Evolutionary conservation across 2,329 filamentous ascomycete genomes (phyloP).

Genomic region (Albophoma yamanashiensis): DNA sequence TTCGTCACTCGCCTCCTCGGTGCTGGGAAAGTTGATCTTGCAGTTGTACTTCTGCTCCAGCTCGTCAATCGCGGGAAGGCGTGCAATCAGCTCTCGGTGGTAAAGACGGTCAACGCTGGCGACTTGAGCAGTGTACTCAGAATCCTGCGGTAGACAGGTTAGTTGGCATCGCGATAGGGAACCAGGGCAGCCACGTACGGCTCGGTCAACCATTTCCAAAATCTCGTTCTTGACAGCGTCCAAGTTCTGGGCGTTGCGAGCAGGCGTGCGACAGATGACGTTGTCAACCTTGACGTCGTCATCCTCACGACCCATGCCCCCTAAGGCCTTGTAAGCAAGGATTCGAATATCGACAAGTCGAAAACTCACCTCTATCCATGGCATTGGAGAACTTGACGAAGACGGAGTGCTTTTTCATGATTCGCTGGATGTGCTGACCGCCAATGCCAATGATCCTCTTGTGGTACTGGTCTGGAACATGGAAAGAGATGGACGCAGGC

Average conservation of each 20-base stretch:
- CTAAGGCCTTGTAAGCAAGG: constrained; percentile 17
- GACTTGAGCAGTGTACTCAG: constrained; percentile 89
- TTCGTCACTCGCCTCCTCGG: constrained; percentile 91
- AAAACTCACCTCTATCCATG: constrained; percentile 69
- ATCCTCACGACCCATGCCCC: constrained; percentile 79
- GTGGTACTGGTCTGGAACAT: constrained; percentile 97
- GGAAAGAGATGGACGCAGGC: constrained; percentile 98
- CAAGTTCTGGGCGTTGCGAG: constrained; percentile 90
- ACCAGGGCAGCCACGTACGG: constrained; percentile 39
- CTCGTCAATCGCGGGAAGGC: constrained; percentile 81
- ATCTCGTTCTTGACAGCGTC: constrained; percentile 98
- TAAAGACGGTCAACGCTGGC: constrained; percentile 92
- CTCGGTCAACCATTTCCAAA: constrained; percentile 97
- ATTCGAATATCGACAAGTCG: background rate
- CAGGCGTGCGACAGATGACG: constrained; percentile 94
- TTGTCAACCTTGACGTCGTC: constrained; percentile 99
- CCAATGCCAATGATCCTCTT: constrained; percentile 99
- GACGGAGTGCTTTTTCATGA: constrained; percentile 99
- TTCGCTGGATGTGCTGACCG: constrained; percentile 95
- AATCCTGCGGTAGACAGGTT: constrained; percentile 47
- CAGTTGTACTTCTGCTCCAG: constrained; percentile 99
- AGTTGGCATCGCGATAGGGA: constrained; percentile 1
- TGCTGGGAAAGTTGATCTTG: constrained; percentile 97
- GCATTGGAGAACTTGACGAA: constrained; percentile 99
- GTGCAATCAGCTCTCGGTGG: constrained; percentile 84